Conservation (phyloP, 345 rosid genomes). For the Hibiscus syriacus region DNA sequence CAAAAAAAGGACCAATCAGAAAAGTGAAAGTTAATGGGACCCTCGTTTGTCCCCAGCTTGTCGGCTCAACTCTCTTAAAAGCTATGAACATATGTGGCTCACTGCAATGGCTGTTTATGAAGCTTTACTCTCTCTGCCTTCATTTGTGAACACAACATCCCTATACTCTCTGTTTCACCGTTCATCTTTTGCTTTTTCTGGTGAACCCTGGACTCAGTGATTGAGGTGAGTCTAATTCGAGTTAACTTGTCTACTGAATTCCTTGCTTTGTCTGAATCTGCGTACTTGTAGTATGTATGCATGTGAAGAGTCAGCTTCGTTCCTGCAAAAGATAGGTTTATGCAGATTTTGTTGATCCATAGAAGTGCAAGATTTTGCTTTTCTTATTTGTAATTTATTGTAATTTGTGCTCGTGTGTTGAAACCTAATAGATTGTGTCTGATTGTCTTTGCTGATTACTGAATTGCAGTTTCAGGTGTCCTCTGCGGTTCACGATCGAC, state of each 20-base stretch:
- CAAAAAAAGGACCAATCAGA: not conserved
- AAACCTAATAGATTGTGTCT: not conserved
- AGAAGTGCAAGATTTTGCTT: not conserved
- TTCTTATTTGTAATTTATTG: not conserved
- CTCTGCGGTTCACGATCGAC: constrained; percentile 10
- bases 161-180: not conserved
- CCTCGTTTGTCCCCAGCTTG: not conserved
- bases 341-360: not conserved
- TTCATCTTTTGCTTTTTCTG: not conserved
- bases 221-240: not conserved
- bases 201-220: not conserved
- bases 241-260: not conserved
- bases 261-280: not conserved
- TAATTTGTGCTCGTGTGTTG: too few species aligned
- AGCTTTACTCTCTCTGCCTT: not conserved
- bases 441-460: too few species aligned
- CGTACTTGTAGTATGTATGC: not conserved
- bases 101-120: not conserved
- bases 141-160: not conserved
- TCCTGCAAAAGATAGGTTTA: not conserved
- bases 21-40: constrained; percentile 4
- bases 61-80: not conserved
- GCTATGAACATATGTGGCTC: not conserved
- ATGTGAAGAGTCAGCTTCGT: not conserved
- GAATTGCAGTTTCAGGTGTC: constrained; percentile 22